Evolutionary conservation across 148 eudicot genomes (phyloP).

Genomic region (Gaultheria prostrata): DNA sequence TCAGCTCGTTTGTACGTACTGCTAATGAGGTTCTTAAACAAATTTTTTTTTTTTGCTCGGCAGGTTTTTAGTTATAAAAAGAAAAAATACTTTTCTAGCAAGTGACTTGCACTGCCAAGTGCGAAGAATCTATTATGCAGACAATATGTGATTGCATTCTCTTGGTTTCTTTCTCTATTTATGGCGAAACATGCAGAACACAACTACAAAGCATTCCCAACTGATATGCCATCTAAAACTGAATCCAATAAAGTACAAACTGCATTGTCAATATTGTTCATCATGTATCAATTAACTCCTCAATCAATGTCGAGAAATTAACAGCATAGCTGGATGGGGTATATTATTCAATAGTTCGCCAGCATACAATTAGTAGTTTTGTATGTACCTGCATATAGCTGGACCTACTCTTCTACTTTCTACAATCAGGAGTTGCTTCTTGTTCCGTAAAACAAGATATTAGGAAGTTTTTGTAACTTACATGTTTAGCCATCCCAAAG

Average conservation of each 20-base stretch:
- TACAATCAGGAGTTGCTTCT: background rate
- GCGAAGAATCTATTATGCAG: background rate
- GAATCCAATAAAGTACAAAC: background rate
- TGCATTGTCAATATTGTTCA: background rate
- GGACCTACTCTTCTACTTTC: background rate
- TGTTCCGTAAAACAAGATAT: background rate
- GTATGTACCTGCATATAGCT: background rate
- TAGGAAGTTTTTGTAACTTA: conserved; percentile 33
- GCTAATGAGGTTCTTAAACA: background rate
- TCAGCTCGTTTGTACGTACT: background rate
- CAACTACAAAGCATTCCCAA: background rate
- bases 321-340: background rate
- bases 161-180: background rate
- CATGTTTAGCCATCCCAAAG: conserved; percentile 98
- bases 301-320: background rate
- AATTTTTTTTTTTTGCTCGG: too few species aligned
- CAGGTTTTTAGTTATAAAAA: too few species aligned
- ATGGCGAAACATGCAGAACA: background rate
- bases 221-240: background rate
- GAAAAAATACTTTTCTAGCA: background rate
- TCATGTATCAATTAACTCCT: background rate
- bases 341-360: background rate
- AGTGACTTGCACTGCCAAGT: background rate
- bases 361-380: background rate
- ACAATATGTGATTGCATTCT: background rate